Evolutionary conservation across 2,329 filamentous ascomycete genomes (phyloP), one percentile per base, ranked within the genome.

Genomic region (Zymoseptoria crescenta): DNA sequence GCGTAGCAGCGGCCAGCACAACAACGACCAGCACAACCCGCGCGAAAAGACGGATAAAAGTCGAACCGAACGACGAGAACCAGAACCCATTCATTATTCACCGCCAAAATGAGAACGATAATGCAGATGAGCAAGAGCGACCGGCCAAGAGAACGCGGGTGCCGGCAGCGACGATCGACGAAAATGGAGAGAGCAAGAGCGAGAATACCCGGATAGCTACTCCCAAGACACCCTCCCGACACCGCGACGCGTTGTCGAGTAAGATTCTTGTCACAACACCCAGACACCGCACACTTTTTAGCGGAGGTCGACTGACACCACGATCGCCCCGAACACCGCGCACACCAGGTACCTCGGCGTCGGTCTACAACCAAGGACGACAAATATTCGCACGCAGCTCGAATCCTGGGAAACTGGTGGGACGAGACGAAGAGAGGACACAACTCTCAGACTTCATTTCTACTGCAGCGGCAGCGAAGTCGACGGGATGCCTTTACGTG

Each of bases 401-500:
- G 8, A 85, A 87, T 58, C 88, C 89, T 1, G 85, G 87, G 1
- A 83, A 85, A 66, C 78, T 96, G 10, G 81, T 96, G 58, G 92
- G 92, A 54, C 86, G 92, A 52, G 89, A 96, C 29, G 76, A 74
- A 54, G 83, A 89, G 73, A 82, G 69, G 79, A 77, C 80, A 13
- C 86, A 91, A 64, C 77, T 97, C 35, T 77, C 79, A 10, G 74
- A 71, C 0, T 96, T 96, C 70, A 80, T 96, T 55, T 77, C 83
- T 48, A 81, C 82, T 55, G 84, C 85, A 65, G 77, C 86, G 4
- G 78, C 82, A 8, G 74, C 82, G 19, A 79, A 78, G 9, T 83
- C 81, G 2, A 86, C 86, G 56, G 91, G 92, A 56, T 97, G 93
- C 70, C 82, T 96, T 55, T 99, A 99, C 72, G 87, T 99, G 65